These are phyloP conservation scores for Aspergillus niger DNA, from an alignment of 2,329 filamentous ascomycete genomes.

Conservation along the genomic window DNA sequence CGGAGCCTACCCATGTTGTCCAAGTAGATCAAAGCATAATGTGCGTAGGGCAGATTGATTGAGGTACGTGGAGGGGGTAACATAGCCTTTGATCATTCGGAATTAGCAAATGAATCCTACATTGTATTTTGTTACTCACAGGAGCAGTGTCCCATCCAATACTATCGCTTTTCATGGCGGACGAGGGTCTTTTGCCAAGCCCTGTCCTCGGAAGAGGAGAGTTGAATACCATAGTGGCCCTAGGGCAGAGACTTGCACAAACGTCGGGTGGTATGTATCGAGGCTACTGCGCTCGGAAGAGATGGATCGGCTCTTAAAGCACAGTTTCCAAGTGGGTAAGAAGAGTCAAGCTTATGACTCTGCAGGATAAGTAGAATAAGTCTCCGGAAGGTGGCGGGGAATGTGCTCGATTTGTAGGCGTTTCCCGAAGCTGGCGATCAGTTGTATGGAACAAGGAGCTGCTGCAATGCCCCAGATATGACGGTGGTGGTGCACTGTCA, in stretches of 20 bases:
- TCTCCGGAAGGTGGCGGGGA: background rate
- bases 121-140: conserved; percentile 23
- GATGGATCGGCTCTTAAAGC: background rate
- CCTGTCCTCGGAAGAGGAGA: conserved; percentile 27
- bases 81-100: conserved; percentile 29
- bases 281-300: background rate
- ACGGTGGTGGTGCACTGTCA: conserved; percentile 8
- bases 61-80: conserved; percentile 27
- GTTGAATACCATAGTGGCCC: conserved; percentile 32
- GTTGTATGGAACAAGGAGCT: background rate
- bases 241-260: background rate
- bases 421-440: background rate
- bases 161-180: conserved; percentile 30
- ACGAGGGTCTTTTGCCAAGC: conserved; percentile 35
- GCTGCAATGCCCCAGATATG: conserved; percentile 16
- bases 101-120: background rate
- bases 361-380: background rate
- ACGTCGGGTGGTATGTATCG: background rate
- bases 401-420: background rate
- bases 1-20: conserved; percentile 37
- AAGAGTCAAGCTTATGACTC: background rate
- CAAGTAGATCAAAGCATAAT: conserved; percentile 42
- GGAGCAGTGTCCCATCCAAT: conserved; percentile 34
- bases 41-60: conserved; percentile 33
- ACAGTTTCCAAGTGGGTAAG: background rate